Evolutionary conservation across 345 rosid genomes (phyloP), one percentile per base, ranked within the genome.

Genomic region (Ceriops tagal): DNA sequence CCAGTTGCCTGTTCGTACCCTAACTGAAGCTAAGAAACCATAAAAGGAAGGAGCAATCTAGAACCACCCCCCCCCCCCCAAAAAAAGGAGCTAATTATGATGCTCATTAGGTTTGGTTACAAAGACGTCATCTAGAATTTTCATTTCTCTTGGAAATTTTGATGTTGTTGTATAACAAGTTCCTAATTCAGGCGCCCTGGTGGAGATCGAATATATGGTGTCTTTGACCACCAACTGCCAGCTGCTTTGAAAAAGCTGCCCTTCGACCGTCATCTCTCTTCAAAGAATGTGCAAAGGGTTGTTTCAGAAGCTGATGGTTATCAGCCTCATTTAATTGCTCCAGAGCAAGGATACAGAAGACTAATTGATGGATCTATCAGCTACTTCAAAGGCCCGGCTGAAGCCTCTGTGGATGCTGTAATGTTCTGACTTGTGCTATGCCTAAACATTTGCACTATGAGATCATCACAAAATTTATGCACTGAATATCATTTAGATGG

Each of bases 241-340:
- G 99, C 99, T 79, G 98, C 97, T 77, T 79, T 95, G n/a, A 95
- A 95, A 81, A 95, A 95, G 82, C 96, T 95, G 66, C 99, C 99
- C 5, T 87, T 95, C 77, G 99, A 95, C 68, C 91, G 93, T 24
- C 98, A 95, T 80, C 92, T 95, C 72, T 92, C 98, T 46, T 69
- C 84, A 57, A 95, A 87, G 85, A 95, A 92, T 87, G 99, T 95
- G 64, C 97, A 90, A 77, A 95, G 86, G 78, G 93, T 95, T 68
- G 99, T 95, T 60, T 90, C 98, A 62, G 90, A 95, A 82, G 99
- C 99, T 64, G 99, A 95, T 85, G 99, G 99, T 80, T 95, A 95
- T 83, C 99, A 95, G 81, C 99, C 99, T 68, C 99, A 95, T 87
- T 81, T 95, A 80, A 92, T 95, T 78, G 99, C 99, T 82, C 98